Evolutionary conservation across 2,329 filamentous ascomycete genomes (phyloP).

Genomic region (Neonectria neomacrospora): DNA sequence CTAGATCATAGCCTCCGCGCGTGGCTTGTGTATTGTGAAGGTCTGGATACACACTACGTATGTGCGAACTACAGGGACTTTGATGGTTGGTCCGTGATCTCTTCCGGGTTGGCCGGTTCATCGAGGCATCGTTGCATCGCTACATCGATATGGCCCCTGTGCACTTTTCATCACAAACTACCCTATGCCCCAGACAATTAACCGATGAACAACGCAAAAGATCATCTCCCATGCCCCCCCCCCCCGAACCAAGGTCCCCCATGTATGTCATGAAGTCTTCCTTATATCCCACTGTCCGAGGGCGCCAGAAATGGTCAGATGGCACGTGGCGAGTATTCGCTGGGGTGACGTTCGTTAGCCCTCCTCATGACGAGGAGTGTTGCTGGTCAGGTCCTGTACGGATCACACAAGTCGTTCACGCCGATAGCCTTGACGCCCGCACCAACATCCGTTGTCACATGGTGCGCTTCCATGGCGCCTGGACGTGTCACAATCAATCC

Average conservation of each 20-base stretch:
- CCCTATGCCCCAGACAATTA: slow-evolving; percentile 19
- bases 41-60: slow-evolving; percentile 8
- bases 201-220: slow-evolving; percentile 5
- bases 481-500: slow-evolving; percentile 11
- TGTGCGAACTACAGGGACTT: slow-evolving; percentile 24
- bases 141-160: slow-evolving; percentile 4
- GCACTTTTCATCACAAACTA: slow-evolving; percentile 19
- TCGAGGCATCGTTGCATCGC: slow-evolving; percentile 26
- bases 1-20: slow-evolving; percentile 27
- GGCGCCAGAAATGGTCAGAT: slow-evolving; percentile 8
- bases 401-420: not conserved
- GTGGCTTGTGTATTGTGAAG: slow-evolving; percentile 36
- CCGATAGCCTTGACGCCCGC: slow-evolving; percentile 8
- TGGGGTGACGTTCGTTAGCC: slow-evolving; percentile 11
- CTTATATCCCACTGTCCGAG: slow-evolving; percentile 22
- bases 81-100: slow-evolving; percentile 26
- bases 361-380: not conserved
- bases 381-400: not conserved
- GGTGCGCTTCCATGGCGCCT: slow-evolving; percentile 4
- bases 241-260: slow-evolving; percentile 32
- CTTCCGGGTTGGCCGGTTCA: slow-evolving; percentile 35
- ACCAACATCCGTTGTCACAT: slow-evolving; percentile 12
- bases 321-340: slow-evolving; percentile 22
- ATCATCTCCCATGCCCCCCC: slow-evolving; percentile 16
- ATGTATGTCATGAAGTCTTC: slow-evolving; percentile 27